Evolutionary conservation across 1,139 yeast species (phyloP), one percentile per base, ranked within the genome.

Genomic region (Hansenula lynferdii): DNA sequence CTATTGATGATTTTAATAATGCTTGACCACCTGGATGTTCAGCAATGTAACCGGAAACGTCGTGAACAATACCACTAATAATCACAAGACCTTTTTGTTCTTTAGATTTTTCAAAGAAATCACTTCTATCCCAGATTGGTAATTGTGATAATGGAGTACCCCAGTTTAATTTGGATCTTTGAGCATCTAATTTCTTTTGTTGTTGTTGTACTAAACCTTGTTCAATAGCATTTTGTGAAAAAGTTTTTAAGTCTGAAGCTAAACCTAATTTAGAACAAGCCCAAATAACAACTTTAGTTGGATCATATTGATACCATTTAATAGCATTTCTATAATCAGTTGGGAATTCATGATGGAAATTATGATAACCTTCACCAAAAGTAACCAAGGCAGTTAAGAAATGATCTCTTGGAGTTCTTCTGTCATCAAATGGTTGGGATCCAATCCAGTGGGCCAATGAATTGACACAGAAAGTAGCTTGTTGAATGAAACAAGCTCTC

Each of bases 311-410:
- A 74, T 85, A 92, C 98, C 98, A 94, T 66, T 80, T 85, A 61
- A 92, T 77, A 36, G 98, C 98, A 61, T 92, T 92, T 73, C 98
- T 80, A 77, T 92, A 92, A 70, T 92, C 98, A 34, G 95, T 80
- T 52, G 98, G 98, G 78, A 90, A 92, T 72, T 94, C 97, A 69
- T 92, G 98, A 69, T 92, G 98, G 82, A 92, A 92, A 72, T 92
- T 92, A 69, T 92, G 98, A 77, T 92, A 90, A 44, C 98, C 98
- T 71, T 92, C 98, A 61, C 98, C 98, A 55, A 92, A 85, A 11
- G 98, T 92, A 44, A 87, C 96, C 45, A 92, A 67, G 8, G 98
- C 98, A 45, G 98, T 92, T 50, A 92, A 64, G 55, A 82, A 80
- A 67, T 92, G 97, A 67, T 92, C 97, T 66, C 98, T 80, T 50